Evolutionary conservation across 352 stramenopile species (phyloP).

Genomic region (Globisporangium recalcitrans): DNA sequence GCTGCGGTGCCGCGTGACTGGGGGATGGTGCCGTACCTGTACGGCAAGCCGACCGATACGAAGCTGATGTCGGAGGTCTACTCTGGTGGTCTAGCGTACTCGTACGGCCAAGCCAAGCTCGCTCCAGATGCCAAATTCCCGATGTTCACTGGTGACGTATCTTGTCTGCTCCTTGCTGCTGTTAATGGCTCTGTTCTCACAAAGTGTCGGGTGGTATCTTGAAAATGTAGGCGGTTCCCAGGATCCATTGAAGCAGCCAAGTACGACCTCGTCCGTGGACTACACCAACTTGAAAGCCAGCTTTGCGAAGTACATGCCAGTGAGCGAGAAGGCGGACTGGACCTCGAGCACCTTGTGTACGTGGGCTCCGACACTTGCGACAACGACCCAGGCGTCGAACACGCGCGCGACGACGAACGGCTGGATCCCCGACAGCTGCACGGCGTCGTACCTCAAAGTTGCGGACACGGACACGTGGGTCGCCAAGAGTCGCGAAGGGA

Average conservation of each 20-base stretch:
- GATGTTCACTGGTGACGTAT: slow-evolving; percentile 70
- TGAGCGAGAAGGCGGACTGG: slow-evolving; percentile 40
- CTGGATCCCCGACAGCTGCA: slow-evolving; percentile 69
- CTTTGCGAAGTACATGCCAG: slow-evolving; percentile 59
- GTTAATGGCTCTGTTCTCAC: background rate
- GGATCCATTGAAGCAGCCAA: slow-evolving; percentile 55
- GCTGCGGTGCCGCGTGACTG: slow-evolving; percentile 43
- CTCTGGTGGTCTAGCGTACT: slow-evolving; percentile 80
- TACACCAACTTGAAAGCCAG: slow-evolving; percentile 72
- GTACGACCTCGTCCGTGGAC: slow-evolving; percentile 50
- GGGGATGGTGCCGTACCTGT: slow-evolving; percentile 80
- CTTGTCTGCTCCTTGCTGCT: background rate
- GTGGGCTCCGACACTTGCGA: slow-evolving; percentile 52
- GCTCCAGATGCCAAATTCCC: slow-evolving; percentile 60
- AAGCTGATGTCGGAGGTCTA: slow-evolving; percentile 73
- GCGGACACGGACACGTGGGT: slow-evolving; percentile 59
- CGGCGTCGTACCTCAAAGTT: slow-evolving; percentile 46
- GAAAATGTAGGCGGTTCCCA: slow-evolving; percentile 22
- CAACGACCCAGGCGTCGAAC: slow-evolving; percentile 56
- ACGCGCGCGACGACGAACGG: slow-evolving; percentile 41
- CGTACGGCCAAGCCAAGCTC: slow-evolving; percentile 82
- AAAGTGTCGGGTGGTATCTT: background rate
- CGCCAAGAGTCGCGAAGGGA: slow-evolving; percentile 64
- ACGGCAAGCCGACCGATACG: slow-evolving; percentile 56
- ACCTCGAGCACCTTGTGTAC: slow-evolving; percentile 51